phyloP scores from a whole-genome alignment of 2,329 filamentous ascomycete species.

The Penicillium polonicum region DNA sequence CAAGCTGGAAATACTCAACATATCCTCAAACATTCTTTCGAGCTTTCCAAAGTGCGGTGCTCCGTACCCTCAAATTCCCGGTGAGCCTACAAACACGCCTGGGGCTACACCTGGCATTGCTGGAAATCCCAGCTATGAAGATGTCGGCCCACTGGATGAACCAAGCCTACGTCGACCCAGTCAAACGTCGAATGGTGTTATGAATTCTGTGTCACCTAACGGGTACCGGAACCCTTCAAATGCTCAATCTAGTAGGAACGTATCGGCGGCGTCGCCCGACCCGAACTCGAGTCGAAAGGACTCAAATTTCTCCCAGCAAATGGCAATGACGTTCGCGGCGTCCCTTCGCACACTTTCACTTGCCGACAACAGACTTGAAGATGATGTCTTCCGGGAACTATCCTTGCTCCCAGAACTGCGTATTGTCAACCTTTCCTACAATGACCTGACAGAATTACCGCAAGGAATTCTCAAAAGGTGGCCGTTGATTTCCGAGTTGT shows the following conservation, averaged over 20 bases:
- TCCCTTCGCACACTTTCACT: slow-evolving; percentile 82
- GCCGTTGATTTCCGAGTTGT: slow-evolving; percentile 86
- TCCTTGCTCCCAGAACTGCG: slow-evolving; percentile 78
- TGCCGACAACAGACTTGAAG: slow-evolving; percentile 89
- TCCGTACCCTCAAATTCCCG: slow-evolving; percentile 65
- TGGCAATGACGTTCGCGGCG: slow-evolving; percentile 82
- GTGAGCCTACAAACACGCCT: slow-evolving; percentile 46
- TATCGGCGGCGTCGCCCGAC: slow-evolving; percentile 73
- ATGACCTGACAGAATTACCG: slow-evolving; percentile 88
- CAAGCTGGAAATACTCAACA: slow-evolving; percentile 85
- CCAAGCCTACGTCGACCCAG: slow-evolving; percentile 72
- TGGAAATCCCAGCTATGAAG: slow-evolving; percentile 72
- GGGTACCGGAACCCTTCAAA: slow-evolving; percentile 73
- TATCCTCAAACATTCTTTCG: slow-evolving; percentile 90
- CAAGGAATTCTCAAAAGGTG: slow-evolving; percentile 83
- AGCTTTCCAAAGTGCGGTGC: slow-evolving; percentile 78
- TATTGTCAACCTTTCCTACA: slow-evolving; percentile 91
- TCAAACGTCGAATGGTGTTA: slow-evolving; percentile 72
- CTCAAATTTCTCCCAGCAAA: slow-evolving; percentile 75
- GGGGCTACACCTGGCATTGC: slow-evolving; percentile 52
- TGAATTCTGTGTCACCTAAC: slow-evolving; percentile 72
- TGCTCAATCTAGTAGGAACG: slow-evolving; percentile 80
- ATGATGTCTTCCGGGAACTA: slow-evolving; percentile 93
- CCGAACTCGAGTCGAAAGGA: slow-evolving; percentile 71
- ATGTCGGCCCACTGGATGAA: slow-evolving; percentile 66